Base-by-base conservation (phyloP, 2,329 filamentous ascomycete genomes). In the Alternaria sp. region DNA sequence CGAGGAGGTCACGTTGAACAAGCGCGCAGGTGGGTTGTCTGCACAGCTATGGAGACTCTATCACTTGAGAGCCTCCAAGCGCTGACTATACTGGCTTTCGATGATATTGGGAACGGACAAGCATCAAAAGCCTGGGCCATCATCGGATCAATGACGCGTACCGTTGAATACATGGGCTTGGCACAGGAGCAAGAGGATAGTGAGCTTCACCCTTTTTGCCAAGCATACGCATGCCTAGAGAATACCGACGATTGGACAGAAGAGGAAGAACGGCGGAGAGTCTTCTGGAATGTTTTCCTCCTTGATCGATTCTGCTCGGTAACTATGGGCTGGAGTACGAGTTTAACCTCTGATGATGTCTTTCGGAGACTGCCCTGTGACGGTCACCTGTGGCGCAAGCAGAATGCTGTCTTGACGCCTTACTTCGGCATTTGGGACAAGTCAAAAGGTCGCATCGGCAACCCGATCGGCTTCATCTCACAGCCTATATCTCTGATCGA, bases 371-470 rank as follows among this genome's bases (percentile, higher is more conserved):
- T 69, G 7, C 67, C 67, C 8, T 66, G 65, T 20, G 67, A 69
- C 30, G 67, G 67, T 5, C 62, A 64, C 49, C 39, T 69, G 9
- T 69, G 67, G 67, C 56, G 64, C n/a, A 69, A 65, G 38, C 44
- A 64, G 24, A 53, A 62, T 16, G 42, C 61, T 26, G 67, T 64
- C 7, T 22, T 56, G 32, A 69, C 67, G 12, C 67, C 65, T 4
- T 69, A 66, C 42, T 61, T 69, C 38, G 67, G 67, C 26, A 69
- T 69, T 26, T 69, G 67, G 67, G 67, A 69, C 58, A 67, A 63
- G 34, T 67, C 67, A 7, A 61, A 54, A 51, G 63, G 61, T 11
- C 59, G 63, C 8, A 66, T 69, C 16, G 67, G 67, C 4, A 62
- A 65, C 22, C 62, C 61, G 16, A 66, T 69, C 14, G 54, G 58